Conservation (phyloP, 129 eudicot genomes). For the Flaveria trinervia region DNA sequence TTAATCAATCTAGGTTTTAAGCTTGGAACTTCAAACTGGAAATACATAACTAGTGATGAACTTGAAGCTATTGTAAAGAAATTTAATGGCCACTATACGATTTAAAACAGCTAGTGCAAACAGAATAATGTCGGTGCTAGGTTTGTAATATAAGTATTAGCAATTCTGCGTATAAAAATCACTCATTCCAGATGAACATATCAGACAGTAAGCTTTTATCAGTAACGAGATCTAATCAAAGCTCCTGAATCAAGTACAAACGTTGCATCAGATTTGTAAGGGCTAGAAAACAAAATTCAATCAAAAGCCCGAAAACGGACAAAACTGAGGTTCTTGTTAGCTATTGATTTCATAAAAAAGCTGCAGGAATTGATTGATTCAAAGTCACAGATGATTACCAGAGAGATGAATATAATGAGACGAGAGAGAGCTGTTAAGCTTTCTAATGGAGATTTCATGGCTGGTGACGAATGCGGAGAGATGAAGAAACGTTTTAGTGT, state of each 20-base stretch:
- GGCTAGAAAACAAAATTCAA: not conserved
- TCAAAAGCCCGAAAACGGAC: conserved; percentile 24
- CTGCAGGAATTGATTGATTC: not conserved
- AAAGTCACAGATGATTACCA: conserved; percentile 24
- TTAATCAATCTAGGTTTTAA: conserved; percentile 17
- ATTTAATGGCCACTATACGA: not conserved
- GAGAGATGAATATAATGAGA: conserved; percentile 29
- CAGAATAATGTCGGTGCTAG: conserved; percentile 27
- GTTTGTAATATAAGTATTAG: conserved; percentile 9
- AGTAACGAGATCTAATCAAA: not conserved
- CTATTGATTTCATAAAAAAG: not conserved
- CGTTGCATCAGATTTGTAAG: conserved; percentile 9
- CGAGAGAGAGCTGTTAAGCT: conserved; percentile 14
- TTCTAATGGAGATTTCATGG: conserved; percentile 31
- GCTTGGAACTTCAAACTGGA: not conserved
- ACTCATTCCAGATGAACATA: conserved; percentile 11
- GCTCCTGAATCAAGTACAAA: not conserved
- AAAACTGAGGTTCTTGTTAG: conserved; percentile 12
- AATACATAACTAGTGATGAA: not conserved
- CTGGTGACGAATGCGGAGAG: not conserved
- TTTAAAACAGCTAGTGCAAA: not conserved
- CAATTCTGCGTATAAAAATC: not conserved
- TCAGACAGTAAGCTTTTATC: not conserved
- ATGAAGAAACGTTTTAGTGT: not conserved
- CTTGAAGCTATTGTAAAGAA: not conserved